Conservation (phyloP, 306 rosid species). For the Trichosanthes truncata region DNA sequence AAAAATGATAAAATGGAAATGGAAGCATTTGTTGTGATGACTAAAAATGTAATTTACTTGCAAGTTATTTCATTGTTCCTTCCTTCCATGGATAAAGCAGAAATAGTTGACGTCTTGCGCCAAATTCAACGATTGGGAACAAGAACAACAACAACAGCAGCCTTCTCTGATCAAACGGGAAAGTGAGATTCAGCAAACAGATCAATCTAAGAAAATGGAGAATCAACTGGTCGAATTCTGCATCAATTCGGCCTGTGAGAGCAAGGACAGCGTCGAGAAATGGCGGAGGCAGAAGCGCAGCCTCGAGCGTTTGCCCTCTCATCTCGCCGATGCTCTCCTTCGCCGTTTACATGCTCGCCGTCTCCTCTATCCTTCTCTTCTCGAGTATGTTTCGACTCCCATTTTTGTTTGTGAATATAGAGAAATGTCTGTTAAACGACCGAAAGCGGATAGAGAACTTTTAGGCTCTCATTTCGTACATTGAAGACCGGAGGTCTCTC, state of each 20-base stretch:
- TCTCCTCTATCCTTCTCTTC: conserved; percentile 73
- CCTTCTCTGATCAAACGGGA: not conserved
- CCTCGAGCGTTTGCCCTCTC: conserved; percentile 58
- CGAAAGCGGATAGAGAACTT: not conserved
- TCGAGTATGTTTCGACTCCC: conserved; percentile 34
- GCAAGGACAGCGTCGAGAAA: conserved; percentile 35
- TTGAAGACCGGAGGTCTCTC: not conserved
- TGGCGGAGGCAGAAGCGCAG: conserved; percentile 73
- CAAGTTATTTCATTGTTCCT: not conserved
- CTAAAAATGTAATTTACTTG: not conserved
- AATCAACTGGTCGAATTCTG: conserved; percentile 38
- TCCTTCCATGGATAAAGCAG: not conserved
- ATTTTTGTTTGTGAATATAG: not conserved
- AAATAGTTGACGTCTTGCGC: not conserved
- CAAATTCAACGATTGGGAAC: not conserved
- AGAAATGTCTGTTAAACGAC: not conserved
- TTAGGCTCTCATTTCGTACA: not conserved
- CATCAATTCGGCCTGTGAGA: conserved; percentile 42
- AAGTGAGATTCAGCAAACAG: not conserved
- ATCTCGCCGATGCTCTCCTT: conserved; percentile 61
- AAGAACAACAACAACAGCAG: not conserved
- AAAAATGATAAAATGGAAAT: not conserved
- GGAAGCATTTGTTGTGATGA: not conserved
- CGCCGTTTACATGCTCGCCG: conserved; percentile 51
- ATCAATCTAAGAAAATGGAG: conserved; percentile 14